phyloP scores from a whole-genome alignment of 2,329 filamentous ascomycete species.

The Ascochyta rabiei region DNA sequence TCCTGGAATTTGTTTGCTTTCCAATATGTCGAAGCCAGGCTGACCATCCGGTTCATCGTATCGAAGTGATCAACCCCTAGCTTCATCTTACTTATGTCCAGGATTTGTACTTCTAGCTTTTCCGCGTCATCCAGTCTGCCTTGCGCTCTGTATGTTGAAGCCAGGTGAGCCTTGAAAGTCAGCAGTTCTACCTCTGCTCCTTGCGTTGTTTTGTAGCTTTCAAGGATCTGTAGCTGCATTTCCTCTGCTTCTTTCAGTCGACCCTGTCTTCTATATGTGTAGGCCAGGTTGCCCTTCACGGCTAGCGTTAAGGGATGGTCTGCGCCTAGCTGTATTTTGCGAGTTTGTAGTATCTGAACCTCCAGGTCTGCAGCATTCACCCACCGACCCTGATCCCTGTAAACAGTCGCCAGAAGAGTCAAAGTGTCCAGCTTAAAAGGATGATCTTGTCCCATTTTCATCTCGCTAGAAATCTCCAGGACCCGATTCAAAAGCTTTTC shows the following conservation, averaged over 20 bases:
- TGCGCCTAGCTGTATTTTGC: not conserved
- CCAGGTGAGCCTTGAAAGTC: not conserved
- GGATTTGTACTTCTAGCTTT: not conserved
- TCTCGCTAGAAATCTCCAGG: not conserved
- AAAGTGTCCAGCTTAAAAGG: not conserved
- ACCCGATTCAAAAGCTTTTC: too few species aligned
- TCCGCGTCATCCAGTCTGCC: constrained; percentile 1
- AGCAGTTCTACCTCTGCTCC: not conserved
- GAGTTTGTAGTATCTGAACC: not conserved
- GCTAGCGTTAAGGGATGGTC: not conserved
- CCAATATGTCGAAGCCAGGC: not conserved
- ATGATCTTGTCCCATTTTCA: not conserved
- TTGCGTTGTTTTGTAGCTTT: not conserved
- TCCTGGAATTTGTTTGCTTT: constrained; percentile 3
- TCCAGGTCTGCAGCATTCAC: not conserved
- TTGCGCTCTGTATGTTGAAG: not conserved
- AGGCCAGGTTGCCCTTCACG: not conserved
- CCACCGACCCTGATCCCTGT: not conserved
- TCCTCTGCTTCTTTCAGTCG: not conserved
- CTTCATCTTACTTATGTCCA: not conserved
- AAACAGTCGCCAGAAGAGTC: not conserved
- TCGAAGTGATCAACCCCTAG: not conserved
- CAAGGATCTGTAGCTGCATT: not conserved
- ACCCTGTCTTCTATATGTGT: not conserved
- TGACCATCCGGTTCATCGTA: not conserved